phyloP scores from a whole-genome alignment of 257 asterid species.

The Solanum clarkiae region DNA sequence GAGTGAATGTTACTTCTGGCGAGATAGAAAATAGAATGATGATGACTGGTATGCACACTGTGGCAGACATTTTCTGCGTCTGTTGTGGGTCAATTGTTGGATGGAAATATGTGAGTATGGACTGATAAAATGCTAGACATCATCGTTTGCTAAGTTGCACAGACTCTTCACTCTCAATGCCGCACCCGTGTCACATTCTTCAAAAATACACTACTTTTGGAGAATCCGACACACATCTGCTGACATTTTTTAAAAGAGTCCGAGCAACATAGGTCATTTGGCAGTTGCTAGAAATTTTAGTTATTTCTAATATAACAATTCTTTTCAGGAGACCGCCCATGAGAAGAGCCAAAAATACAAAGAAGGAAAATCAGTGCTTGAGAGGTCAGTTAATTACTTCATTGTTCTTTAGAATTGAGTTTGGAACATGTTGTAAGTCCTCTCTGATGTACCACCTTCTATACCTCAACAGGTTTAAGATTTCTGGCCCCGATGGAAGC shows the following conservation, averaged over 20 bases:
- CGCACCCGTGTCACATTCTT: too few species aligned
- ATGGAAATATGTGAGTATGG: slow-evolving; percentile 66
- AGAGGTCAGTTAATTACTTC: slow-evolving; percentile 1
- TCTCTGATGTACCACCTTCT: not conserved
- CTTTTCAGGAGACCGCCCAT: slow-evolving; percentile 34
- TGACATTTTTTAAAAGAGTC: too few species aligned
- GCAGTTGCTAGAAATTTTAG: not conserved
- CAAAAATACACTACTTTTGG: too few species aligned
- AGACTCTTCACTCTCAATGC: too few species aligned
- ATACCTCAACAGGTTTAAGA: slow-evolving; percentile 6
- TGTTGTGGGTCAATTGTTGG: slow-evolving; percentile 63
- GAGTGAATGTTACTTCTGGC: slow-evolving; percentile 56
- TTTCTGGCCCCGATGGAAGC: slow-evolving; percentile 9
- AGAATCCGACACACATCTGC: too few species aligned
- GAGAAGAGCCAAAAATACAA: slow-evolving; percentile 13
- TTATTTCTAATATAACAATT: not conserved
- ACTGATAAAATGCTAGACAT: not conserved
- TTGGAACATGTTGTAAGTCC: not conserved
- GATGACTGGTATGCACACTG: slow-evolving; percentile 69
- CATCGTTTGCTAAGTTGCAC: not conserved
- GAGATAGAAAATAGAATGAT: slow-evolving; percentile 57
- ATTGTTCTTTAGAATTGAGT: not conserved
- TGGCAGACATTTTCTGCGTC: slow-evolving; percentile 57
- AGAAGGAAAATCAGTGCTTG: slow-evolving; percentile 18
- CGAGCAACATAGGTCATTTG: not conserved